Conservation (phyloP, 2,329 filamentous ascomycete species). For the Biscogniauxia mediterranea region DNA sequence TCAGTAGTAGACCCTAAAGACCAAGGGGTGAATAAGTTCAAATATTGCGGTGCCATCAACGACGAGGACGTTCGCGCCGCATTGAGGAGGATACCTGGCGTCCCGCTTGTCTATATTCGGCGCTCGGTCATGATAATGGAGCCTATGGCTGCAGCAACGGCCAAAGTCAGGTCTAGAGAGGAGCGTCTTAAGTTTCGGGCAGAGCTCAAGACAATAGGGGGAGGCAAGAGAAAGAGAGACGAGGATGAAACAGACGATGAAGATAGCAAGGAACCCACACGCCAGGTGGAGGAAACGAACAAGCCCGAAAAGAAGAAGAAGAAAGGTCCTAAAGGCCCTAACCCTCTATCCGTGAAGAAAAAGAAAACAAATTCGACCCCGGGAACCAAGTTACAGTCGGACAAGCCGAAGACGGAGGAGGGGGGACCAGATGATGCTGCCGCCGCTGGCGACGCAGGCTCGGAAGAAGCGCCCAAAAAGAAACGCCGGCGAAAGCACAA, state of each 20-base stretch:
- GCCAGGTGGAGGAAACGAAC: constrained; percentile 14
- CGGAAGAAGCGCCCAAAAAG: constrained; percentile 19
- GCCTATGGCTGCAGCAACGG: constrained; percentile 70
- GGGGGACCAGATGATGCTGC: constrained; percentile 6
- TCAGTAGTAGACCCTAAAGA: constrained; percentile 78
- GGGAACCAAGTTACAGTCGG: constrained; percentile 2
- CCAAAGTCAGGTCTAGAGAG: constrained; percentile 61
- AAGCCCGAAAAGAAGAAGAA: constrained; percentile 48
- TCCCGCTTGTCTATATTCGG: constrained; percentile 76
- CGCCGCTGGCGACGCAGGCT: constrained; percentile 4
- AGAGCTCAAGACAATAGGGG: constrained; percentile 55
- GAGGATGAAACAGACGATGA: constrained; percentile 39
- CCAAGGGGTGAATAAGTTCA: constrained; percentile 69
- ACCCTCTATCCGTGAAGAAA: constrained; percentile 71
- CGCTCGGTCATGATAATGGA: constrained; percentile 71
- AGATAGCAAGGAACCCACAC: constrained; percentile 19
- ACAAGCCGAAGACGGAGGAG: constrained; percentile 8
- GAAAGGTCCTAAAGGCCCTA: constrained; percentile 65
- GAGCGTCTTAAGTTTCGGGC: constrained; percentile 73
- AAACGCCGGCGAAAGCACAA: constrained; percentile 31
- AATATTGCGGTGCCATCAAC: constrained; percentile 76
- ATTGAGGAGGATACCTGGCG: constrained; percentile 66
- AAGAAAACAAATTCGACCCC: constrained; percentile 47
- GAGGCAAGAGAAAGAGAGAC: constrained; percentile 50
- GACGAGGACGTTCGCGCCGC: constrained; percentile 60